Percentiles rank a stretch among this genome's conserved stretches.
Evolutionary conservation across 495 filamentous ascomycete species (phyloP).

Genomic region (Penicillium antarcticum): DNA sequence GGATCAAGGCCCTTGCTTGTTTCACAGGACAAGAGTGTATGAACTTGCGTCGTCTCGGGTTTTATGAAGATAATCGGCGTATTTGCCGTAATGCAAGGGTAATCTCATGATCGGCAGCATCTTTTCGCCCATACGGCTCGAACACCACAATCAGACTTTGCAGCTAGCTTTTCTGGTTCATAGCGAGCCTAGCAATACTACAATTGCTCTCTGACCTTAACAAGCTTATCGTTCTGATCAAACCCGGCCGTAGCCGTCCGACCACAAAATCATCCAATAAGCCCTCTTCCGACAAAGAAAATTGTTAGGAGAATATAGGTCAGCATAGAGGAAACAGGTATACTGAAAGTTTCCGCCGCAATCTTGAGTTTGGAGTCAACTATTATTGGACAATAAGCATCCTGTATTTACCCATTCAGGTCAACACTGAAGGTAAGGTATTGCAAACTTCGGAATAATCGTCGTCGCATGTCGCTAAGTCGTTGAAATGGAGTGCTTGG

Average conservation of each 20-base stretch:
- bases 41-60: too few relatives aligned
- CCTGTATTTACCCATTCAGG: not conserved
- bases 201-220: not conserved
- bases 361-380: not conserved
- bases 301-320: too few relatives aligned
- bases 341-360: not conserved
- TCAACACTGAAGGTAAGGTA: not conserved
- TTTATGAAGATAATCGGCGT: too few relatives aligned
- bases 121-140: not conserved
- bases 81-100: too few relatives aligned
- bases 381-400: not conserved
- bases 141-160: not conserved
- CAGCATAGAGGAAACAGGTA: not conserved
- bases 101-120: not conserved
- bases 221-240: not conserved
- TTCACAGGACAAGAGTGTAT: too few relatives aligned
- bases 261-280: not conserved
- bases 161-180: not conserved
- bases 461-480: not conserved
- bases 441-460: not conserved
- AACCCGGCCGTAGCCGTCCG: not conserved
- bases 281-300: not conserved
- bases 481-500: not conserved
- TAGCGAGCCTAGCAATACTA: not conserved
- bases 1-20: too few relatives aligned